These are phyloP conservation scores for Leersia perrieri DNA, from an alignment of 176 grass and related monocot species.

Conservation along the genomic window DNA sequence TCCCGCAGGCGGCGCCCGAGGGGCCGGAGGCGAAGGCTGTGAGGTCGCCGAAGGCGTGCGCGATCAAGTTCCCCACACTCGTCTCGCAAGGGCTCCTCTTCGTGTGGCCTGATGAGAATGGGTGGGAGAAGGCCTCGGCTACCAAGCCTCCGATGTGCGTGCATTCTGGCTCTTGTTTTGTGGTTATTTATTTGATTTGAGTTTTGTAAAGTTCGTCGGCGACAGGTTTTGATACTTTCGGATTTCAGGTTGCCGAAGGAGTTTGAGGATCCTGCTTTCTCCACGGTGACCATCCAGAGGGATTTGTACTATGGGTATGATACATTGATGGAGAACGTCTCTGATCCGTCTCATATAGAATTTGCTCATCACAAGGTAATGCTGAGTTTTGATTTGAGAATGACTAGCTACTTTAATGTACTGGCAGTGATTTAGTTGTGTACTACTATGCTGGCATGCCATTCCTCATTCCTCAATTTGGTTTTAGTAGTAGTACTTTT, in stretches of 20 bases:
- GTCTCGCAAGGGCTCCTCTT: conserved; percentile 89
- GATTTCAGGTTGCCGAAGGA: conserved; percentile 80
- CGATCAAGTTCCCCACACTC: conserved; percentile 76
- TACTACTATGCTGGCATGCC: not conserved
- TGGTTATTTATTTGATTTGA: not conserved
- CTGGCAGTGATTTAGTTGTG: not conserved
- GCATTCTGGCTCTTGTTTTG: not conserved
- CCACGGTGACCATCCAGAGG: conserved; percentile 91
- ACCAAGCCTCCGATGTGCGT: conserved; percentile 79
- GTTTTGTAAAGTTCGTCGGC: not conserved
- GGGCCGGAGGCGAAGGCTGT: conserved; percentile 60
- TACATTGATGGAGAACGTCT: conserved; percentile 96
- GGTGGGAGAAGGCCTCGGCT: conserved; percentile 70
- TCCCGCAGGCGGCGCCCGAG: conserved; percentile 77
- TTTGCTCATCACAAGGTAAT: conserved; percentile 97
- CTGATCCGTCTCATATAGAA: conserved; percentile 94
- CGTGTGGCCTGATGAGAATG: conserved; percentile 94
- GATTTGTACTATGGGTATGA: conserved; percentile 95
- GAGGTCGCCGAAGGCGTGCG: conserved; percentile 61
- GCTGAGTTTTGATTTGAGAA: not conserved
- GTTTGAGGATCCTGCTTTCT: conserved; percentile 81
- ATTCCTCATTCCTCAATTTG: not conserved
- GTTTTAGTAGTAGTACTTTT: not conserved
- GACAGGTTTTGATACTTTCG: not conserved
- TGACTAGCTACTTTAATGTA: not conserved